Evolutionary conservation across 306 rosid genomes (phyloP).

Genomic region (Lagenaria siceraria): DNA sequence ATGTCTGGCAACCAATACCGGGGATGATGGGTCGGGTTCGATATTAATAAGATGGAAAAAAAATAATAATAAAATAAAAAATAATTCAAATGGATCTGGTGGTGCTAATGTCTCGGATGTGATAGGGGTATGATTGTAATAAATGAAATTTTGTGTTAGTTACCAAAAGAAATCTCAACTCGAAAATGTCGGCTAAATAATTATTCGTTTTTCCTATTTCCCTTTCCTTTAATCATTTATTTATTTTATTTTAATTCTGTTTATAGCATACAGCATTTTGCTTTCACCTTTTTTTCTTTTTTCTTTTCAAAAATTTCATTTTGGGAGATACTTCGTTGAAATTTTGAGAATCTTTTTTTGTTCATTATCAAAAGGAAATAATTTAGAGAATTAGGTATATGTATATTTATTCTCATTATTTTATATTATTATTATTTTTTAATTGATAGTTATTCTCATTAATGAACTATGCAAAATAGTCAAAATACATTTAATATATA

Average conservation of each 20-base stretch:
- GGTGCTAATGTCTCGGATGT: neutral
- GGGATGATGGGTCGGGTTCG: neutral
- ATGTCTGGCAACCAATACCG: neutral
- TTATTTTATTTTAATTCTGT: neutral
- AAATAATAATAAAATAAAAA: neutral
- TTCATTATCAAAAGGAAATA: neutral
- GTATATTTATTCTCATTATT: too few species aligned
- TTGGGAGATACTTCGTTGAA: neutral
- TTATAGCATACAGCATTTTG: neutral
- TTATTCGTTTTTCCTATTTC: neutral
- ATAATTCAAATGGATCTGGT: neutral
- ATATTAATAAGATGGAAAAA: neutral
- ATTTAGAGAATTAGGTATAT: neutral
- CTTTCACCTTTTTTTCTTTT: neutral
- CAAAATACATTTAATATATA: neutral
- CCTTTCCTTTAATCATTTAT: neutral
- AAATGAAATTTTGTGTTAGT: neutral
- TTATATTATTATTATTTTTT: too few species aligned
- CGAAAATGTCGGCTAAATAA: constrained; percentile 1
- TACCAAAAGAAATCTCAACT: neutral
- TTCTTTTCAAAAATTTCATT: neutral
- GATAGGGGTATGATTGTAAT: constrained; percentile 1
- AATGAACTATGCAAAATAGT: neutral
- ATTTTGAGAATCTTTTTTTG: neutral
- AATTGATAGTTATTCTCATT: neutral